A percentile compares a stretch with the other conserved stretches of the same genome.
phyloP scores from a whole-genome alignment of 257 asterid genomes.

The Verbena officinalis region DNA sequence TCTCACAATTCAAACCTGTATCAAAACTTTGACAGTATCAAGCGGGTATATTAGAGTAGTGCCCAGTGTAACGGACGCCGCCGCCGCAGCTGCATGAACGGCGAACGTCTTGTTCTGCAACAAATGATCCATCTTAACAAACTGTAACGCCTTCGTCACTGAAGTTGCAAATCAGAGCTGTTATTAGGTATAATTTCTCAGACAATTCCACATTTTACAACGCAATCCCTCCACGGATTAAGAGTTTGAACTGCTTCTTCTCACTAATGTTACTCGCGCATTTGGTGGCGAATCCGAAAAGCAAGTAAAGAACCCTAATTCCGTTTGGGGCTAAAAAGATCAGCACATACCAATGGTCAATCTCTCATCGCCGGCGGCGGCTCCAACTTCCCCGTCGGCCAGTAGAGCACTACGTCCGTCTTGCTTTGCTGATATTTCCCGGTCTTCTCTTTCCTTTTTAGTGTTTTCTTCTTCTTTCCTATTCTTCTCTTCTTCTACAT shows the following conservation, averaged over 20 bases:
- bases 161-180: conserved; percentile 3
- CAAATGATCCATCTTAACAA: conserved; percentile 66
- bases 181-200: neutral
- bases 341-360: neutral
- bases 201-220: neutral
- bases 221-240: neutral
- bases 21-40: conserved; percentile 78
- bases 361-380: neutral
- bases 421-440: neutral
- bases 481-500: neutral
- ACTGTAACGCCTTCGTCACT: neutral
- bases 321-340: neutral
- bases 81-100: conserved; percentile 68
- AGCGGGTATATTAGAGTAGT: conserved; percentile 73
- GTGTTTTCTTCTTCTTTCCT: neutral
- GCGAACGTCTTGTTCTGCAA: conserved; percentile 57
- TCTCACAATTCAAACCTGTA: conserved; percentile 56
- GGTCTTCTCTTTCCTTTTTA: neutral
- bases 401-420: neutral
- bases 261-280: conserved; percentile 8
- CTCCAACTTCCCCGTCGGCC: neutral
- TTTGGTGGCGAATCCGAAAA: conserved; percentile 18
- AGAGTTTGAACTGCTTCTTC: conserved; percentile 2
- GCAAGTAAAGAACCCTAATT: conserved; percentile 1
- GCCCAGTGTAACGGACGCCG: conserved; percentile 65